phyloP scores from a whole-genome alignment of 345 rosid species.

The Psidium friedrichsthalianum region DNA sequence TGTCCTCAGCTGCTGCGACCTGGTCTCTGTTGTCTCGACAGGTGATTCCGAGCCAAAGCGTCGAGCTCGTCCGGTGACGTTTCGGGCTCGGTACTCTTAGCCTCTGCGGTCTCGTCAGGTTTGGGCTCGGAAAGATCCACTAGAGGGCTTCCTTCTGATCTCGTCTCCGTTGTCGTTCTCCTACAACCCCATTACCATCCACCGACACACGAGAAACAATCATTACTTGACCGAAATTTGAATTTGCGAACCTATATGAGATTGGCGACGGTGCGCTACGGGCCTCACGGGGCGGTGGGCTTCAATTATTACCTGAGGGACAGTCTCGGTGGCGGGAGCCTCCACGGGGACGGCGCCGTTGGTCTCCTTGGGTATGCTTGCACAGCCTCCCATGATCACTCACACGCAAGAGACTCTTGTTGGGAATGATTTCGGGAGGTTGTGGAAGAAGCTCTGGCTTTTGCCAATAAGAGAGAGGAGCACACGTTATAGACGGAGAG shows the following conservation, averaged over 20 bases:
- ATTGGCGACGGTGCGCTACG: background rate
- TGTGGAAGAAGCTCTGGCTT: background rate
- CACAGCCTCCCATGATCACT: constrained; percentile 7
- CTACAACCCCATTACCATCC: background rate
- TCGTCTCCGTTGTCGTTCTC: background rate
- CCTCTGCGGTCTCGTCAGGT: background rate
- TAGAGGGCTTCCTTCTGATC: constrained; percentile 1
- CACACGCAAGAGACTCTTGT: background rate
- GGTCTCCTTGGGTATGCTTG: constrained; percentile 4
- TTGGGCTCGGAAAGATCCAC: constrained; percentile 6
- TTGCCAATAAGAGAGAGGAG: background rate
- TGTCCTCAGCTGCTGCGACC: background rate
- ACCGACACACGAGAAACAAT: background rate
- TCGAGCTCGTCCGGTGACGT: background rate
- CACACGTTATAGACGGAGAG: background rate
- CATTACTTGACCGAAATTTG: background rate
- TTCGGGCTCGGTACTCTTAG: background rate
- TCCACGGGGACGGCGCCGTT: background rate
- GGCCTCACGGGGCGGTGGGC: background rate
- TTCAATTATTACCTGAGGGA: background rate
- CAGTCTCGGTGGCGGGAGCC: background rate
- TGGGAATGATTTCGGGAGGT: background rate
- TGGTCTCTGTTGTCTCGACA: background rate
- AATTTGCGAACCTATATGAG: background rate
- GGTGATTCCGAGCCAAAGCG: background rate